Evolutionary conservation across 768 basidiomycete species (phyloP), one percentile per base, ranked within the genome.

Genomic region (Psilocybe tampanensis): DNA sequence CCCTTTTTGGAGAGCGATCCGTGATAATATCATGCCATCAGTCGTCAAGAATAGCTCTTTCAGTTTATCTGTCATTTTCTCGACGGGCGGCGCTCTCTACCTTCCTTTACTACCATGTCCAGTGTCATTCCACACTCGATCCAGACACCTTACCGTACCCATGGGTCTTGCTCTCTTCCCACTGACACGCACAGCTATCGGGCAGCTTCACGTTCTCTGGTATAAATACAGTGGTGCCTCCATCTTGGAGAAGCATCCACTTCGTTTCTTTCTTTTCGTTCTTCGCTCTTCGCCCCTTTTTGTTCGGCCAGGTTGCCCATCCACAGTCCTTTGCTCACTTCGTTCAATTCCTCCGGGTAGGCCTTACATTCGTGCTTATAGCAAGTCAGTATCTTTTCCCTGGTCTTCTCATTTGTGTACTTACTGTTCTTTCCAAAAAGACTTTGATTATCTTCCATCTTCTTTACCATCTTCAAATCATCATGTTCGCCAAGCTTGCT

Each of bases 281-380:
- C 45, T 62, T 66, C 44, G 53, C 56, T 64, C 56, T 63, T 64
- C 58, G 59, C 62, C 60, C n/a, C 58, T 53, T 57, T 61, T 67
- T 69, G 61, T 67, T 72, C 34, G 74, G 75, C 75, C 76, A 74
- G 74, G 76, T 74, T 71, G 75, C 73, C 73, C 67, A 58, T 59
- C 69, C 55, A 68, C 66, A 66, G 64, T 69, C 67, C 29, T 70
- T 72, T 71, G 67, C 60, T 64, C 58, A 68, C 45, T 68, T 66
- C 58, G 62, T 63, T 60, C 60, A 60, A 58, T 59, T 47, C 59
- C 60, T 66, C 60, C 60, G 62, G 66, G 64, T 66, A 63, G 67
- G 68, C 69, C 64, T 68, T 67, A 68, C 65, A 67, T 66, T 65
- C 54, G 61, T 64, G 65, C 66, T 66, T 58, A 61, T 62, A 68